Percentiles rank a stretch among this genome's conserved stretches.
Conservation (phyloP, 805 yeast species). For the Metschnikowia colocasiae region DNA sequence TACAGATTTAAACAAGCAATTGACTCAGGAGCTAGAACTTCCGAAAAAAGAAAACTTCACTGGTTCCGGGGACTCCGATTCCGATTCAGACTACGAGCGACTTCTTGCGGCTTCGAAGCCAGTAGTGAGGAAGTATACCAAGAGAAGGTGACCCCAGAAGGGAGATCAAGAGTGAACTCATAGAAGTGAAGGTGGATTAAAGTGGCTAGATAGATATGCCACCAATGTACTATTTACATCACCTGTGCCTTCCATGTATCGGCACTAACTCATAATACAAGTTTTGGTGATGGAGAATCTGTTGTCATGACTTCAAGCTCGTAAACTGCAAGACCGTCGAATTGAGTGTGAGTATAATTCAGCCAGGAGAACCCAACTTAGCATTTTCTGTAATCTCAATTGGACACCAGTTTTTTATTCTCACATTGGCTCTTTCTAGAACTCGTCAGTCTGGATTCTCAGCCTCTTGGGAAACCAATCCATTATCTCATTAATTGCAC, state of each 20-base stretch:
- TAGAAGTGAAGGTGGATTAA: no score
- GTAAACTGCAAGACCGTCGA: no score
- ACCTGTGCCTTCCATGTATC: neutral
- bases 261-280: neutral
- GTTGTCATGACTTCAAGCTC: neutral
- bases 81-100: constrained; percentile 18
- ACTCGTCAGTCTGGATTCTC: no score
- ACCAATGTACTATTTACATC: neutral
- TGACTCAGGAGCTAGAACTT: neutral
- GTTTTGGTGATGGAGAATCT: neutral
- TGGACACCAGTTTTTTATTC: no score
- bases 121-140: constrained; percentile 12
- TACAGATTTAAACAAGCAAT: neutral
- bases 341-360: no score
- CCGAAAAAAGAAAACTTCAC: neutral
- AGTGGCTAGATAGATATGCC: neutral
- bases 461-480: no score
- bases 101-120: constrained; percentile 14
- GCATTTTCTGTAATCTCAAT: no score
- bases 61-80: constrained; percentile 10
- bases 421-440: no score
- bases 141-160: constrained; percentile 3
- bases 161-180: neutral
- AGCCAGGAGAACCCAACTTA: no score
- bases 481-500: no score